phyloP scores from a whole-genome alignment of 1,284 basidiomycete species.

The Xerocomus amazonicus region DNA sequence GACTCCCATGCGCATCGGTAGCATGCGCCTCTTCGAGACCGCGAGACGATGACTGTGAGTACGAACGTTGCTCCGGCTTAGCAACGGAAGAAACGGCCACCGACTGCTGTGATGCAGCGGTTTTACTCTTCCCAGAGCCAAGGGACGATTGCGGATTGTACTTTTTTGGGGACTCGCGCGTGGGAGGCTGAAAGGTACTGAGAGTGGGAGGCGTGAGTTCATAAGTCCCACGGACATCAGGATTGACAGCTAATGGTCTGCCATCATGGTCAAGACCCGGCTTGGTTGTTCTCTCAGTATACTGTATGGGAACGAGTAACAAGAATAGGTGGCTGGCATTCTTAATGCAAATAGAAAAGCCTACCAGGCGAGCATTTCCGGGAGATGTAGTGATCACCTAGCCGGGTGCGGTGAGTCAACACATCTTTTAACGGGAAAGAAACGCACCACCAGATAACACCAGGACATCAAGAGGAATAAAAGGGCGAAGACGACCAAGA shows the following conservation, averaged over 20 bases:
- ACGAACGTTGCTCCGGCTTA: constrained; percentile 11
- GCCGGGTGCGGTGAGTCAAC: background rate
- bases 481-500: constrained; percentile 47
- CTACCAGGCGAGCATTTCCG: constrained; percentile 54
- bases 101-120: constrained; percentile 10
- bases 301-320: constrained; percentile 17
- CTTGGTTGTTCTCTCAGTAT: constrained; percentile 20
- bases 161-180: constrained; percentile 14
- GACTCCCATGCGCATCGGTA: constrained; percentile 4
- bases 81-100: constrained; percentile 10
- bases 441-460: constrained; percentile 51
- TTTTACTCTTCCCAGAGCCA: constrained; percentile 21
- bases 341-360: background rate
- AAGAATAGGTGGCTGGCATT: background rate
- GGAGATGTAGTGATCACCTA: constrained; percentile 52
- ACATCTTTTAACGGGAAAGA: background rate
- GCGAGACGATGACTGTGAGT: constrained; percentile 17
- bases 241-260: constrained; percentile 20
- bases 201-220: constrained; percentile 25
- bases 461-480: constrained; percentile 53
- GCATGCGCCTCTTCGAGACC: constrained; percentile 19
- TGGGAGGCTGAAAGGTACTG: constrained; percentile 8
- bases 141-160: constrained; percentile 21
- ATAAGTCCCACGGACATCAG: constrained; percentile 29
- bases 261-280: constrained; percentile 22